These are phyloP conservation scores for Coffea eugenioides DNA, from an alignment of 257 asterid genomes.

Conservation along the genomic window DNA sequence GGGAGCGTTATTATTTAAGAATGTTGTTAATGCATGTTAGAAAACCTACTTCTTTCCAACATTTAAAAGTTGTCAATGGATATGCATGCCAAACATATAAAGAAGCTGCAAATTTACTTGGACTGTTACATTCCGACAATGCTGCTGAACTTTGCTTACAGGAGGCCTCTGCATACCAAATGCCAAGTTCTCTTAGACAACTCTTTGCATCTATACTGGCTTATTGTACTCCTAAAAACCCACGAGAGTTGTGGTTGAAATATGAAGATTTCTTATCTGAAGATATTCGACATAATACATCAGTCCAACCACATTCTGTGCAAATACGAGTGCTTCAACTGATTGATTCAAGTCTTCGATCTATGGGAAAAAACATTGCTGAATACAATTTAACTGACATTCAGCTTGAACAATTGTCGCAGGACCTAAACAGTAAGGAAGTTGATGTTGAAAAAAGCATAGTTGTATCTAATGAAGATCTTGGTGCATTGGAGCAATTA, in stretches of 20 bases:
- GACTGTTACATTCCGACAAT: background rate
- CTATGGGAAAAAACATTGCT: background rate
- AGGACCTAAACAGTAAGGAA: background rate
- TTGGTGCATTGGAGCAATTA: background rate
- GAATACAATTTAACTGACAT: no score
- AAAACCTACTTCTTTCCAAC: background rate
- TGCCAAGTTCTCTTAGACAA: background rate
- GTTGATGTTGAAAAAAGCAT: background rate
- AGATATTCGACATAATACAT: no score
- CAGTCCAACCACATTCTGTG: no score
- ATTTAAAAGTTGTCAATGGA: background rate
- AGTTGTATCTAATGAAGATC: background rate
- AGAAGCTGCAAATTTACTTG: background rate
- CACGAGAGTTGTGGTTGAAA: background rate
- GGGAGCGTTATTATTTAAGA: background rate
- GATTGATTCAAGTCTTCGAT: no score
- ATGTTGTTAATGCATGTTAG: background rate
- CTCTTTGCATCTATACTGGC: background rate
- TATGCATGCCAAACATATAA: background rate
- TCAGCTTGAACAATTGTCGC: no score
- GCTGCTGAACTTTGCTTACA: background rate
- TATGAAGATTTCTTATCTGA: background rate
- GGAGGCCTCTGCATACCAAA: background rate
- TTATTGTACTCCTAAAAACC: background rate
- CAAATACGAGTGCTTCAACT: background rate